These are phyloP conservation scores for Wickerhamia fluorescens DNA, from an alignment of 805 yeast genomes.

Conservation along the genomic window DNA sequence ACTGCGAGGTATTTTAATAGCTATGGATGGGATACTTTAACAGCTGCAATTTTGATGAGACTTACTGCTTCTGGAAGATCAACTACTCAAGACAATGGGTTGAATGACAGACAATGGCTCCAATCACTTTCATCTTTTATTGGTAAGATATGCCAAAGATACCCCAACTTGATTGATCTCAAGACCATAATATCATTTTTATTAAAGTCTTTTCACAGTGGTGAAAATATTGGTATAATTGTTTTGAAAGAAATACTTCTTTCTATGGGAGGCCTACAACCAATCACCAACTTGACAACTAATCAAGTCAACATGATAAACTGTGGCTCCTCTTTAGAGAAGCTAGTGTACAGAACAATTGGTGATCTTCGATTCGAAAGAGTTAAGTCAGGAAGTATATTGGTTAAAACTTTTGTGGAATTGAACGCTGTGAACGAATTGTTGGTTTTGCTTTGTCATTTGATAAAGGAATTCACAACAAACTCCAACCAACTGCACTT, in stretches of 20 bases:
- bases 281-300: conserved; percentile 57
- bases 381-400: conserved; percentile 38
- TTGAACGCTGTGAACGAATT: conserved; percentile 50
- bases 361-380: conserved; percentile 50
- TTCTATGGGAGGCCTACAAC: conserved; percentile 75
- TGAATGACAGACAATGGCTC: conserved; percentile 78
- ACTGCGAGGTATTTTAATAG: conserved; percentile 68
- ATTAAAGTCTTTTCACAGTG: conserved; percentile 54
- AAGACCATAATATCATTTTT: conserved; percentile 54
- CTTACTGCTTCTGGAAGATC: conserved; percentile 59
- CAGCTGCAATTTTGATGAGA: conserved; percentile 64
- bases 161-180: conserved; percentile 49
- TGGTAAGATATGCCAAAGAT: conserved; percentile 57
- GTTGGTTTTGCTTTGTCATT: conserved; percentile 54
- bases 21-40: conserved; percentile 81
- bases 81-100: conserved; percentile 68
- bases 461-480: conserved; percentile 33
- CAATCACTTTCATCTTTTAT: conserved; percentile 75
- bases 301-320: conserved; percentile 61
- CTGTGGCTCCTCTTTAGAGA: conserved; percentile 53
- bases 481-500: conserved; percentile 39
- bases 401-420: conserved; percentile 40
- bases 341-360: conserved; percentile 49
- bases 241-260: conserved; percentile 61
- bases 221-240: conserved; percentile 53